Evolutionary conservation across 176 grass and related monocot genomes (phyloP).

Genomic region (Stipa capillata): DNA sequence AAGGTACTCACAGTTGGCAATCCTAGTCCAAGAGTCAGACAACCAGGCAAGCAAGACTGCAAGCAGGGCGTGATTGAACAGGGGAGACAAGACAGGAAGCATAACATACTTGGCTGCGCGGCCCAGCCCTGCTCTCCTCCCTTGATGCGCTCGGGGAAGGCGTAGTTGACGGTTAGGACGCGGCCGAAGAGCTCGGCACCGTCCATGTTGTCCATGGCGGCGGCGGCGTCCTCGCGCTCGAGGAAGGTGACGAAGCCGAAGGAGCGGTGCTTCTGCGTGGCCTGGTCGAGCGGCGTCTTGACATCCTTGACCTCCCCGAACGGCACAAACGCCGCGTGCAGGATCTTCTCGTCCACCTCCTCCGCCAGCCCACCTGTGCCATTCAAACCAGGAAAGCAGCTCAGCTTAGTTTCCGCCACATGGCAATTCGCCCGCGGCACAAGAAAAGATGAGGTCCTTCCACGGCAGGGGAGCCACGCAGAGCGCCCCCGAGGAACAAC

Average conservation of each 20-base stretch:
- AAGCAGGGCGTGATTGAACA: neutral
- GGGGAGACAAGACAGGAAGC: neutral
- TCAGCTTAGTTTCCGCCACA: neutral
- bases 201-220: slow-evolving; percentile 99
- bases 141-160: slow-evolving; percentile 96
- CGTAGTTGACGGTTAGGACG: slow-evolving; percentile 94
- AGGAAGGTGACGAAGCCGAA: slow-evolving; percentile 99
- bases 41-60: slow-evolving; percentile 4
- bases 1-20: neutral
- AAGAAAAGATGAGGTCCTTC: neutral
- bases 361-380: slow-evolving; percentile 74
- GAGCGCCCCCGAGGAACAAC: neutral
- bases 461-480: neutral
- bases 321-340: slow-evolving; percentile 94
- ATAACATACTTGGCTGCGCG: slow-evolving; percentile 69
- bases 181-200: slow-evolving; percentile 87
- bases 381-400: neutral
- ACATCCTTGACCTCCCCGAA: slow-evolving; percentile 99
- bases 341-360: slow-evolving; percentile 92
- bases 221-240: slow-evolving; percentile 91
- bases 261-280: slow-evolving; percentile 97
- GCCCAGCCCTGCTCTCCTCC: slow-evolving; percentile 98
- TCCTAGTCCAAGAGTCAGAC: neutral
- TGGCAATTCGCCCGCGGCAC: neutral
- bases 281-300: slow-evolving; percentile 94